These are phyloP conservation scores for Jackrogersella minutella DNA, from an alignment of 495 filamentous ascomycete genomes.

Conservation along the genomic window DNA sequence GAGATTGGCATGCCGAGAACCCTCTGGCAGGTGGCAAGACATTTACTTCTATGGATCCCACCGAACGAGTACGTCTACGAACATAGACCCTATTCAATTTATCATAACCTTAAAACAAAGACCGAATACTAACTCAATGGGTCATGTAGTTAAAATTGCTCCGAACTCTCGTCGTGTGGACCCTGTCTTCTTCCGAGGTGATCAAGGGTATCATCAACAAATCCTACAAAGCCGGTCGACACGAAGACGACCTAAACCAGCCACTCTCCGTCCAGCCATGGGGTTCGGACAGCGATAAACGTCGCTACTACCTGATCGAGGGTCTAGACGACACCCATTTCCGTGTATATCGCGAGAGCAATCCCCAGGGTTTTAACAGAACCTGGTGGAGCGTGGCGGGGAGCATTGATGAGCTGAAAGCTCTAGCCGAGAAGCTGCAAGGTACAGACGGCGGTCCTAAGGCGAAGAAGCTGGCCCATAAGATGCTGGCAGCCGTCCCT, in stretches of 20 bases:
- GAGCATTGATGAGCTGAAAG: constrained; percentile 83
- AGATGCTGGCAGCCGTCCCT: constrained; percentile 81
- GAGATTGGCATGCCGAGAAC: constrained; percentile 84
- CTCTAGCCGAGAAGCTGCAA: constrained; percentile 75
- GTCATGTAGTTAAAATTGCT: constrained; percentile 75
- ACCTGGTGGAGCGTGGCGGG: constrained; percentile 95
- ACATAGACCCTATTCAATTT: too few species aligned
- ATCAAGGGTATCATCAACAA: constrained; percentile 82
- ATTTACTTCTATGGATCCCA: constrained; percentile 80
- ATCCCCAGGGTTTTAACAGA: constrained; percentile 75
- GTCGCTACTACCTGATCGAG: constrained; percentile 92
- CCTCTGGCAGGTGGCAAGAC: constrained; percentile 79
- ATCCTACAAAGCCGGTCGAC: constrained; percentile 87
- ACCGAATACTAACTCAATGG: constrained; percentile 25
- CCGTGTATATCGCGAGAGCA: constrained; percentile 93
- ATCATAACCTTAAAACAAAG: not conserved
- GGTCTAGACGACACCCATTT: constrained; percentile 94
- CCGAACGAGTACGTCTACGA: constrained; percentile 75
- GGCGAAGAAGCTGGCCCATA: constrained; percentile 76
- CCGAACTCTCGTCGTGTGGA: constrained; percentile 85
- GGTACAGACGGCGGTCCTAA: constrained; percentile 78
- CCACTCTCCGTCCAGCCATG: constrained; percentile 93
- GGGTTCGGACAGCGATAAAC: constrained; percentile 89
- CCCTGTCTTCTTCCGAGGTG: constrained; percentile 86
- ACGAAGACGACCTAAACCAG: constrained; percentile 92